Conservation (phyloP, 169 alveolate species). For the Plasmodium ovale region DNA sequence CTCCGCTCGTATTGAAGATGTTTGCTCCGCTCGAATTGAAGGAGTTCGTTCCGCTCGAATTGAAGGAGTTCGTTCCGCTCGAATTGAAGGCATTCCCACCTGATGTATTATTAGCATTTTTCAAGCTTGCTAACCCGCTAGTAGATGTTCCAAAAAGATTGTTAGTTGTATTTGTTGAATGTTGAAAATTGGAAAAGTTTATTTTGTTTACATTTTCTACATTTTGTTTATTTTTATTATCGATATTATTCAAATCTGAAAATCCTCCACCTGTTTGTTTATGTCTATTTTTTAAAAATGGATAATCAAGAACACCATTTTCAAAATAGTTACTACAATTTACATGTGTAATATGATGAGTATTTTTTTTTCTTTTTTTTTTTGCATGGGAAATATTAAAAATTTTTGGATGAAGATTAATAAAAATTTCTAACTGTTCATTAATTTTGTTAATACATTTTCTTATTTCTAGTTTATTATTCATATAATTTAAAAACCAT, state of each 20-base stretch:
- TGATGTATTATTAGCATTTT: not conserved
- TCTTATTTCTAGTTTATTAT: slow-evolving; percentile 48
- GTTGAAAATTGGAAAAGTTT: slow-evolving; percentile 2
- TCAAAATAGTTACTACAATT: slow-evolving; percentile 44
- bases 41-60: too few relatives aligned
- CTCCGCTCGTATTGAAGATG: too few relatives aligned
- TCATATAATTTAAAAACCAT: slow-evolving; percentile 72
- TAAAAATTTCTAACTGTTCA: slow-evolving; percentile 62
- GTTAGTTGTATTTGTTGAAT: slow-evolving; percentile 12
- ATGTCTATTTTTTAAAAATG: slow-evolving; percentile 37
- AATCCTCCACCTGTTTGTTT: slow-evolving; percentile 69
- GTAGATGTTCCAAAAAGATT: not conserved
- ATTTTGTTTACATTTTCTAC: slow-evolving; percentile 18
- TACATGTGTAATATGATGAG: not conserved
- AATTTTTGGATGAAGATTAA: slow-evolving; percentile 52
- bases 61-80: too few relatives aligned
- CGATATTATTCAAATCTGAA: slow-evolving; percentile 15
- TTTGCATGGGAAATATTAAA: slow-evolving; percentile 72
- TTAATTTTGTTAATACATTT: slow-evolving; percentile 42
- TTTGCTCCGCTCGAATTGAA: too few relatives aligned
- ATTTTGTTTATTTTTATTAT: slow-evolving; percentile 35
- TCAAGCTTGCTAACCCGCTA: not conserved
- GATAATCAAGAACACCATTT: slow-evolving; percentile 65
- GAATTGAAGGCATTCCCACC: not conserved
- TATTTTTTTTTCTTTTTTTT: slow-evolving; percentile 61